Evolutionary conservation across 352 stramenopile genomes (phyloP).

Genomic region (Phytophthora cryptogea): DNA sequence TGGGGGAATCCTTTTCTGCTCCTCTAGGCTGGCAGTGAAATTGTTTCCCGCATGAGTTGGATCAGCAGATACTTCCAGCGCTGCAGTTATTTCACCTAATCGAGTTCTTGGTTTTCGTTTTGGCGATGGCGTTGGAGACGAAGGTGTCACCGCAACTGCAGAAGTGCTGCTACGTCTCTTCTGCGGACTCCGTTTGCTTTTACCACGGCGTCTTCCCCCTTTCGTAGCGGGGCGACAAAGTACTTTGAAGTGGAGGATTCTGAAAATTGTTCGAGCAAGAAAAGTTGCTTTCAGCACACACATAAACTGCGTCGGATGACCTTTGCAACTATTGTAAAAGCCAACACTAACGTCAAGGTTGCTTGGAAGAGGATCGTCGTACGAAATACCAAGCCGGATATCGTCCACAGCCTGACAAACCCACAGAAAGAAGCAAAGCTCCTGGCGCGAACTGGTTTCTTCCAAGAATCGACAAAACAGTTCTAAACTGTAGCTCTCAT

Average conservation of each 20-base stretch:
- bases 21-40: neutral
- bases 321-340: neutral
- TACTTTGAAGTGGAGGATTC: conserved; percentile 47
- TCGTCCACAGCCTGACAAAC: conserved; percentile 53
- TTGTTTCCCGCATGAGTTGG: neutral
- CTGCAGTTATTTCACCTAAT: conserved; percentile 15
- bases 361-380: conserved; percentile 30
- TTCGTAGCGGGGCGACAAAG: conserved; percentile 17
- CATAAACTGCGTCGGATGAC: conserved; percentile 24
- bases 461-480: conserved; percentile 72
- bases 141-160: conserved; percentile 3
- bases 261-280: conserved; percentile 52
- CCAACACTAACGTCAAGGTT: neutral
- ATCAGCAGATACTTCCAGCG: neutral
- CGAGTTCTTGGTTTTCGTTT: conserved; percentile 41
- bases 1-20: conserved; percentile 1
- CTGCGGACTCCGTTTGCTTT: conserved; percentile 10
- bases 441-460: conserved; percentile 32
- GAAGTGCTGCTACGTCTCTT: conserved; percentile 14
- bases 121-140: conserved; percentile 14
- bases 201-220: conserved; percentile 15
- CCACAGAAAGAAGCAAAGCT: conserved; percentile 64
- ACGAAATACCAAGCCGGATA: conserved; percentile 51
- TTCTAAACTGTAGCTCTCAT: conserved; percentile 39
- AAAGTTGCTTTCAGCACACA: conserved; percentile 64